phyloP scores from a whole-genome alignment of 2,329 filamentous ascomycete genomes.

The Hypomyces rosellus region DNA sequence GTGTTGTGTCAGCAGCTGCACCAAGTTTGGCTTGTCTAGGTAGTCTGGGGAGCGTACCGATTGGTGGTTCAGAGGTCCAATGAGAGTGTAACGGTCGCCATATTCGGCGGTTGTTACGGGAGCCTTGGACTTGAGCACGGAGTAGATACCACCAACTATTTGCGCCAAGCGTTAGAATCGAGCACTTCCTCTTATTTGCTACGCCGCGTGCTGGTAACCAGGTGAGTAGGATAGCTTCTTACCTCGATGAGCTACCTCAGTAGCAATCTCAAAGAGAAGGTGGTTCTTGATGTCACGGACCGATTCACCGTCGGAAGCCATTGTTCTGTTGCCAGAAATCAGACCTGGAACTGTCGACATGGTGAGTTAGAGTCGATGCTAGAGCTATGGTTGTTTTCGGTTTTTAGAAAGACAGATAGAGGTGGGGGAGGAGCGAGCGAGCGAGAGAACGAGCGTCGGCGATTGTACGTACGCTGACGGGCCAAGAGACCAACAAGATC shows the following conservation, averaged over 20 bases:
- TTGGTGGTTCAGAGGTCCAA: constrained; percentile 86
- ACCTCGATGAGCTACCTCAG: constrained; percentile 96
- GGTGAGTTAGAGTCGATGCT: not conserved
- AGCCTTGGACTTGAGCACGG: constrained; percentile 97
- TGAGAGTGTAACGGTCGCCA: constrained; percentile 93
- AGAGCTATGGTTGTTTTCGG: not conserved
- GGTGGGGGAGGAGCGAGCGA: not conserved
- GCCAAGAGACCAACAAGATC: too few species aligned
- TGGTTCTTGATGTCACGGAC: constrained; percentile 84
- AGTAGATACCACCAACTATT: constrained; percentile 95
- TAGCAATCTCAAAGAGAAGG: constrained; percentile 92
- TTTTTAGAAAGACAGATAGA: not conserved
- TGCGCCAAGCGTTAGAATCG: not conserved
- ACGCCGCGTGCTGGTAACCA: not conserved
- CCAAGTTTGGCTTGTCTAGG: constrained; percentile 10
- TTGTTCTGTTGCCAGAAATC: constrained; percentile 25
- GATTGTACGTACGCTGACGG: too few species aligned
- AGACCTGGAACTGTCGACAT: not conserved
- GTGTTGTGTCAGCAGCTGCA: constrained; percentile 7
- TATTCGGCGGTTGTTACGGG: constrained; percentile 97
- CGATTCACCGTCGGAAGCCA: constrained; percentile 42
- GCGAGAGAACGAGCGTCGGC: too few species aligned
- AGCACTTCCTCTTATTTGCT: not conserved
- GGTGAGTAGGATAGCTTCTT: constrained; percentile 25
- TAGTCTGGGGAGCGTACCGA: constrained; percentile 54